These are phyloP conservation scores for Straminergon stramineum DNA, from an alignment of 225 moss, liverwort and hornwort species.

Conservation along the genomic window DNA sequence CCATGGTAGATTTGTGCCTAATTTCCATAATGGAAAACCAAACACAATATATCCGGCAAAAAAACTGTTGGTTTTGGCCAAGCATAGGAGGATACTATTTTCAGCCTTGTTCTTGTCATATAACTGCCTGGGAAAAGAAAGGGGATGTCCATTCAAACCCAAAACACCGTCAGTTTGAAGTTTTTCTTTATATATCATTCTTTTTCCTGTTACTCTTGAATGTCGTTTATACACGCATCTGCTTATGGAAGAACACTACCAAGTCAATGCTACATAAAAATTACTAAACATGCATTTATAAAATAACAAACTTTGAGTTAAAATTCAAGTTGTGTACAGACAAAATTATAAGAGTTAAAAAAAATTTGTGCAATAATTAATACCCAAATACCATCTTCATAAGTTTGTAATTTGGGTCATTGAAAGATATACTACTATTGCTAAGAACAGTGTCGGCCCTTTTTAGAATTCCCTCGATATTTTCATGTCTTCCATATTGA, in stretches of 20 bases:
- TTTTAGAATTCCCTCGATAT: conserved; percentile 7
- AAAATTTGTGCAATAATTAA: background rate
- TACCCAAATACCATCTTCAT: conserved; percentile 30
- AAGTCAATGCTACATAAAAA: background rate
- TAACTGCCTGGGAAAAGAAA: conserved; percentile 31
- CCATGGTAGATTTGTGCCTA: conserved; percentile 11
- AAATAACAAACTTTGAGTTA: background rate
- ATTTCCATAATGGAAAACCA: conserved; percentile 10
- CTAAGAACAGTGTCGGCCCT: conserved; percentile 2
- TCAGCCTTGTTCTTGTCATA: conserved; percentile 1
- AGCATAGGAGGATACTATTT: conserved; percentile 13
- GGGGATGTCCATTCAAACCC: conserved; percentile 17
- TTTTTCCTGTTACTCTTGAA: background rate
- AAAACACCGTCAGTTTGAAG: conserved; percentile 26
- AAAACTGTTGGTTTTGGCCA: conserved; percentile 4
- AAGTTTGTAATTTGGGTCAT: background rate
- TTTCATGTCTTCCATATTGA: conserved; percentile 1
- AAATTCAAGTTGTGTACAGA: background rate
- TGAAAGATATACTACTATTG: background rate
- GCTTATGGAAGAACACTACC: background rate
- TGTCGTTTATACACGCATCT: conserved; percentile 29
- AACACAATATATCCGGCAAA: conserved; percentile 25
- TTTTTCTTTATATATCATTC: background rate
- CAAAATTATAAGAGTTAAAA: background rate
- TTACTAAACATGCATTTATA: background rate